Conservation (phyloP, 2,329 filamentous ascomycete species). For the Phaeophleospora eucalypticola region DNA sequence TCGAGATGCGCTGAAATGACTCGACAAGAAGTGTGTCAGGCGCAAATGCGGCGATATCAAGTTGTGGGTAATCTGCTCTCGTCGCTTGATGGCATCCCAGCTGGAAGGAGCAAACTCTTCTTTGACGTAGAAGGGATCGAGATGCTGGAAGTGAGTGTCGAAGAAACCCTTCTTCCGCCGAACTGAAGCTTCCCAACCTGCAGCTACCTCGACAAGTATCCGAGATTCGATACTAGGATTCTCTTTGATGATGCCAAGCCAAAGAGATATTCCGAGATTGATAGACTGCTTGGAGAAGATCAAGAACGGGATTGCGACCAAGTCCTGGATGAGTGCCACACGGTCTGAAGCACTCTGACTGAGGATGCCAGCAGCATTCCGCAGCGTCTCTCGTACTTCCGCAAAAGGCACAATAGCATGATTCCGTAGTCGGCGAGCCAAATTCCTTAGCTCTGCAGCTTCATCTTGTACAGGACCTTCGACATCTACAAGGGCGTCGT, state of each 20-base stretch:
- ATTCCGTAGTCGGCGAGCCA: conserved; percentile 66
- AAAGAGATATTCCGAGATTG: conserved; percentile 89
- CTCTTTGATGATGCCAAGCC: conserved; percentile 95
- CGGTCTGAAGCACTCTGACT: conserved; percentile 74
- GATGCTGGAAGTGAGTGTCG: conserved; percentile 64
- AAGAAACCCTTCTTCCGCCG: conserved; percentile 77
- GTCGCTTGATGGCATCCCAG: conserved; percentile 66
- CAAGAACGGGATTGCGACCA: conserved; percentile 88
- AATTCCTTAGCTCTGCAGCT: conserved; percentile 60
- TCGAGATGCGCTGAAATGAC: conserved; percentile 92
- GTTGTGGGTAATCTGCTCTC: conserved; percentile 75
- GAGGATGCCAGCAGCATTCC: conserved; percentile 78
- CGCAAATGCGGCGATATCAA: conserved; percentile 81
- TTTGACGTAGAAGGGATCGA: conserved; percentile 84
- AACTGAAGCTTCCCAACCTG: conserved; percentile 86
- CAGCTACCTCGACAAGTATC: conserved; percentile 78
- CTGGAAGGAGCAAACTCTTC: conserved; percentile 93
- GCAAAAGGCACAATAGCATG: conserved; percentile 66
- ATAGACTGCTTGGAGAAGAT: conserved; percentile 94
- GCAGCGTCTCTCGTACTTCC: conserved; percentile 76
- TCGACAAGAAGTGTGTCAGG: conserved; percentile 82
- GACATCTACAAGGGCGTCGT: conserved; percentile 9
- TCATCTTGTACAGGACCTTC: conserved; percentile 40
- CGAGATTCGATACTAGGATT: conserved; percentile 84
- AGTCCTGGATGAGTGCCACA: conserved; percentile 73